These are phyloP conservation scores for Lentinula aciculospora DNA, from an alignment of 768 basidiomycete species.

Conservation along the genomic window DNA sequence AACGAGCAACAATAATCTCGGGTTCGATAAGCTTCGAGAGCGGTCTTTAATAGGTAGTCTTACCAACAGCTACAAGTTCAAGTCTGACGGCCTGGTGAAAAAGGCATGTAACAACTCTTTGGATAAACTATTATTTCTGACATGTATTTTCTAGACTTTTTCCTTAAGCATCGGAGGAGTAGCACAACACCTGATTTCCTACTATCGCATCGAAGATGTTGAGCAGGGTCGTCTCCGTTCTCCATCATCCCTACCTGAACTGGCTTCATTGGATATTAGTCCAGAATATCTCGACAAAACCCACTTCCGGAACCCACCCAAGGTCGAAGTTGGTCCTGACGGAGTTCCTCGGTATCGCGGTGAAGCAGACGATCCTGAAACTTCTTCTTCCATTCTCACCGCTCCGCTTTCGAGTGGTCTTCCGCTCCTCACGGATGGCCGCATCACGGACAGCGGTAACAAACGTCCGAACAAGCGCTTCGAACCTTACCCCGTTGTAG, in stretches of 20 bases:
- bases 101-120: slow-evolving; percentile 53
- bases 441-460: slow-evolving; percentile 29
- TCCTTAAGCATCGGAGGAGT: slow-evolving; percentile 82
- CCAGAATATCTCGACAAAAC: slow-evolving; percentile 86
- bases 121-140: slow-evolving; percentile 6
- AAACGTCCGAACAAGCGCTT: slow-evolving; percentile 33
- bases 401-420: slow-evolving; percentile 39
- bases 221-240: slow-evolving; percentile 81
- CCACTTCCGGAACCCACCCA: slow-evolving; percentile 83
- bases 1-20: slow-evolving; percentile 21
- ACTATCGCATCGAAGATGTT: slow-evolving; percentile 91
- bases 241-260: slow-evolving; percentile 84
- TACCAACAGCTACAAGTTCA: slow-evolving; percentile 93
- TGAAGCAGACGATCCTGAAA: slow-evolving; percentile 69
- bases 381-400: slow-evolving; percentile 28
- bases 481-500: slow-evolving; percentile 30
- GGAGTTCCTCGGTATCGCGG: slow-evolving; percentile 79
- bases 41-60: slow-evolving; percentile 83
- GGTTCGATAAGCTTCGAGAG: slow-evolving; percentile 71
- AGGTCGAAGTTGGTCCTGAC: slow-evolving; percentile 78
- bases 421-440: slow-evolving; percentile 45
- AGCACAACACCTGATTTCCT: slow-evolving; percentile 89
- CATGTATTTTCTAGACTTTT: slow-evolving; percentile 60
- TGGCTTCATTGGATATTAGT: slow-evolving; percentile 81
- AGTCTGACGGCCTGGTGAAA: slow-evolving; percentile 91